Conservation (phyloP, 768 basidiomycete species). For the Psilocybe tampanensis region DNA sequence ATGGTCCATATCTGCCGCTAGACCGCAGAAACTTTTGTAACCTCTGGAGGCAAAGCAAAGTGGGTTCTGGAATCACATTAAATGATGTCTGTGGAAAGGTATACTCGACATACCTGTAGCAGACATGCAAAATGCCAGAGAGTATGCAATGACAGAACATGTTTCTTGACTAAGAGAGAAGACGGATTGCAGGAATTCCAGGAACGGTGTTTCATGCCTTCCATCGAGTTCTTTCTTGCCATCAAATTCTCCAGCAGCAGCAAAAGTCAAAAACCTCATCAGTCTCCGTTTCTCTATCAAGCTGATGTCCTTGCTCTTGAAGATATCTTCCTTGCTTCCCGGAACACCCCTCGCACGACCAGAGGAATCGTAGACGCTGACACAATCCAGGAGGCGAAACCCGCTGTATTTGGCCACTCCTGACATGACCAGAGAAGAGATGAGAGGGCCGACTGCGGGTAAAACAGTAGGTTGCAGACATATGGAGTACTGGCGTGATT, state of each 20-base stretch:
- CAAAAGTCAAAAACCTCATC: slow-evolving; percentile 90
- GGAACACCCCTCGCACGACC: slow-evolving; percentile 69
- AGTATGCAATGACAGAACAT: slow-evolving; percentile 67
- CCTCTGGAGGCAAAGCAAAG: slow-evolving; percentile 66
- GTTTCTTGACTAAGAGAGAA: slow-evolving; percentile 67
- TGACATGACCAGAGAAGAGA: slow-evolving; percentile 76
- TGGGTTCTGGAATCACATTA: slow-evolving; percentile 51
- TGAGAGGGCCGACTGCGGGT: slow-evolving; percentile 76
- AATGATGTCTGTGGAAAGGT: neutral
- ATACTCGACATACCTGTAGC: slow-evolving; percentile 49
- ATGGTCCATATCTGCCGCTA: slow-evolving; percentile 77
- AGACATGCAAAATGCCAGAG: slow-evolving; percentile 71
- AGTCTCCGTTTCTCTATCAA: slow-evolving; percentile 86
- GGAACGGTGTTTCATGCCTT: slow-evolving; percentile 57
- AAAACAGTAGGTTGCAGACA: slow-evolving; percentile 86
- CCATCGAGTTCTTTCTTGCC: slow-evolving; percentile 55
- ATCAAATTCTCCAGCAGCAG: slow-evolving; percentile 75
- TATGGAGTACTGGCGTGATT: slow-evolving; percentile 79
- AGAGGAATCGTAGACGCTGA: slow-evolving; percentile 57
- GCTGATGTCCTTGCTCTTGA: slow-evolving; percentile 77
- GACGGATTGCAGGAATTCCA: slow-evolving; percentile 59
- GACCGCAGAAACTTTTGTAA: slow-evolving; percentile 76
- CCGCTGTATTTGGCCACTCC: slow-evolving; percentile 92
- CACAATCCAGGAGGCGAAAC: slow-evolving; percentile 78
- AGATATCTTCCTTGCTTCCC: slow-evolving; percentile 89